Percentiles rank a stretch among this genome's conserved stretches.
phyloP scores from a whole-genome alignment of 2,329 filamentous ascomycete genomes.

The Aspergillus sp. region DNA sequence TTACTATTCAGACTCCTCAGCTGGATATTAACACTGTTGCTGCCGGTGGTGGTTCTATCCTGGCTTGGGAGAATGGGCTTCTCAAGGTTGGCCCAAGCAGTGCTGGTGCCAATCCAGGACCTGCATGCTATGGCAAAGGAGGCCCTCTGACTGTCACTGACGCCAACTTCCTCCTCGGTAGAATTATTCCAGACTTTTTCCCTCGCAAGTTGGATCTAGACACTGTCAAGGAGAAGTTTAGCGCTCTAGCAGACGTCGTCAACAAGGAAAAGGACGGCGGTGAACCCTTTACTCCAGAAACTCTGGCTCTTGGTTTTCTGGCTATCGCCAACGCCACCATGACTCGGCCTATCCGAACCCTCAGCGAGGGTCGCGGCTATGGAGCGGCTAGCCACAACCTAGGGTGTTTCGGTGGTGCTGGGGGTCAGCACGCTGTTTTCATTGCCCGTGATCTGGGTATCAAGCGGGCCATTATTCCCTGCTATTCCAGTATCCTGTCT shows the following conservation, averaged over 20 bases:
- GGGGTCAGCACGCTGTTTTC: conserved; percentile 87
- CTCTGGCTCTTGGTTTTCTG: conserved; percentile 41
- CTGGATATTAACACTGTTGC: conserved; percentile 95
- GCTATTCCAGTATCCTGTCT: conserved; percentile 87
- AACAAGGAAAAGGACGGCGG: conserved; percentile 51
- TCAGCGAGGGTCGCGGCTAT: conserved; percentile 89
- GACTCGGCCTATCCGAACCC: conserved; percentile 74
- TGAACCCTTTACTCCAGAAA: conserved; percentile 11
- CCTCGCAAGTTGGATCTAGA: conserved; percentile 77
- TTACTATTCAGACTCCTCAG: conserved; percentile 88
- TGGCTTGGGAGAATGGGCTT: conserved; percentile 86
- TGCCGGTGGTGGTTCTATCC: conserved; percentile 67
- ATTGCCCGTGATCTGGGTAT: conserved; percentile 85
- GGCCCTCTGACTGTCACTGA: conserved; percentile 90
- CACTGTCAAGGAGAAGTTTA: conserved; percentile 69
- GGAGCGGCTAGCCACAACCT: conserved; percentile 88
- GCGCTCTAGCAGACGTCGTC: conserved; percentile 64
- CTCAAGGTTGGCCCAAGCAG: conserved; percentile 93
- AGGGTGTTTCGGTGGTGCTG: conserved; percentile 88
- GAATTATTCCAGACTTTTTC: conserved; percentile 87
- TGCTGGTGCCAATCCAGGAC: conserved; percentile 85
- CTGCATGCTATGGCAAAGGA: conserved; percentile 91
- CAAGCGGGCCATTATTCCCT: conserved; percentile 79
- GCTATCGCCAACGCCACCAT: conserved; percentile 46
- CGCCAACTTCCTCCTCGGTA: conserved; percentile 83